Base-by-base conservation (phyloP, 192 early-diverging fungal species). In the Podila verticillata region DNA sequence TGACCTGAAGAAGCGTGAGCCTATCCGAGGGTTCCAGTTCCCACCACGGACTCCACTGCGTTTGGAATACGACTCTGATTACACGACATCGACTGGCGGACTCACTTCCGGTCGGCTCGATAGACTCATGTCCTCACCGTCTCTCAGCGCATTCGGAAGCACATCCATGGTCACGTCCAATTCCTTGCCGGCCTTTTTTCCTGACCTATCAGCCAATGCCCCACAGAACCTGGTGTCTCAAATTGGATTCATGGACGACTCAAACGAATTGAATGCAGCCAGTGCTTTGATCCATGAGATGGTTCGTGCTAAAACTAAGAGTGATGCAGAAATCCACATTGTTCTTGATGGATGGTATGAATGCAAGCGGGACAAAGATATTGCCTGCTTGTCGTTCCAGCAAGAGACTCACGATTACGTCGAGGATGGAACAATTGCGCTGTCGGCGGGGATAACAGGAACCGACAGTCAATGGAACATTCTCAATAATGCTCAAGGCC, bases 181-280 rank as follows among this genome's bases (percentile, higher is more conserved):
- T 32, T 72, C 77, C 0, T 60, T 80, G 13, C 77, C 69, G 0
- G 77, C 77, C 5, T 80, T 80, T 22, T 80, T 80, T 32, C 77
- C 77, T 4, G 77, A 80, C 48, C 44, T 80, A 15, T 80, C 77
- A 8, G 77, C 70, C 17, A 80, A 72, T 44, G 77, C 77, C 0
- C 77, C 77, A 7, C 77, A 80, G 29, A 80, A 80, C 57, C 22
- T 80, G 13, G 77, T 80, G 26, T 80, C 77, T n/a, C 77, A 80
- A 56, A 80, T 80, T 35, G 77, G 77, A 47, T 72, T 72, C 34
- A 80, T 80, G 77, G 77, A 80, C 36, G 77, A 80, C 57, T 68
- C 77, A 0, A 80, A 80, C 32, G 77, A 80, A 64, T 47, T 80
- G 48, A 80, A 80, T 56, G 70, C 77, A 26, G 62, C 69, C 7